Conservation (phyloP, 1,139 yeast species). For the Yamadazyma diddensiae region DNA sequence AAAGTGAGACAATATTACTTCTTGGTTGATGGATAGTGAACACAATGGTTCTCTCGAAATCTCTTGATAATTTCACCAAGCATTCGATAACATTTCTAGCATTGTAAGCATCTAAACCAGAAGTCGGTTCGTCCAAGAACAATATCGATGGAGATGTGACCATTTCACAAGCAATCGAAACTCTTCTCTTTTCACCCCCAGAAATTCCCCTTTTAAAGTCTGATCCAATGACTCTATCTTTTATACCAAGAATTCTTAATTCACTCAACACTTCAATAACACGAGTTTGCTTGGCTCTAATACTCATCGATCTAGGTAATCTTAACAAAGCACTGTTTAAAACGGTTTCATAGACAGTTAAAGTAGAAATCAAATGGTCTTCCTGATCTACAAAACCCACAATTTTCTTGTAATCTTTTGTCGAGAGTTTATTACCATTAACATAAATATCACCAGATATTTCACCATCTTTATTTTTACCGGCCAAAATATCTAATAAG, state of each 20-base stretch:
- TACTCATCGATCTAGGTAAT: constrained; percentile 75
- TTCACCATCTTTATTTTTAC: constrained; percentile 75
- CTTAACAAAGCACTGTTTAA: constrained; percentile 86
- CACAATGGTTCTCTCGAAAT: constrained; percentile 80
- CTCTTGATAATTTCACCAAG: constrained; percentile 73
- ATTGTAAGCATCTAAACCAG: constrained; percentile 91
- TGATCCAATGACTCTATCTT: constrained; percentile 84
- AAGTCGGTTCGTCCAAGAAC: constrained; percentile 87
- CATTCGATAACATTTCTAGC: constrained; percentile 90
- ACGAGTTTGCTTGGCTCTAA: constrained; percentile 67
- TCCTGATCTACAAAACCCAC: constrained; percentile 98
- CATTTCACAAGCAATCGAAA: constrained; percentile 84
- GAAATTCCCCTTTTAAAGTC: constrained; percentile 90
- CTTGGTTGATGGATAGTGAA: constrained; percentile 98
- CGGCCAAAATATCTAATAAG: constrained; percentile 82
- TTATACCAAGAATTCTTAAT: constrained; percentile 75
- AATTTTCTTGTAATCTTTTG: constrained; percentile 55
- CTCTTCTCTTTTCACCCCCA: constrained; percentile 90
- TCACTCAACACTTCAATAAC: constrained; percentile 85
- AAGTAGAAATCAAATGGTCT: constrained; percentile 83
- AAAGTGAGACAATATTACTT: constrained; percentile 87
- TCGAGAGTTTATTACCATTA: constrained; percentile 57
- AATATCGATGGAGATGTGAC: constrained; percentile 82
- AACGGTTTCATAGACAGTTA: constrained; percentile 94
- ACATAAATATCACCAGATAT: constrained; percentile 65